Percentiles rank a stretch among this genome's conserved stretches.
Evolutionary conservation across 2,329 filamentous ascomycete genomes (phyloP).

Genomic region (Penicillium sp.): DNA sequence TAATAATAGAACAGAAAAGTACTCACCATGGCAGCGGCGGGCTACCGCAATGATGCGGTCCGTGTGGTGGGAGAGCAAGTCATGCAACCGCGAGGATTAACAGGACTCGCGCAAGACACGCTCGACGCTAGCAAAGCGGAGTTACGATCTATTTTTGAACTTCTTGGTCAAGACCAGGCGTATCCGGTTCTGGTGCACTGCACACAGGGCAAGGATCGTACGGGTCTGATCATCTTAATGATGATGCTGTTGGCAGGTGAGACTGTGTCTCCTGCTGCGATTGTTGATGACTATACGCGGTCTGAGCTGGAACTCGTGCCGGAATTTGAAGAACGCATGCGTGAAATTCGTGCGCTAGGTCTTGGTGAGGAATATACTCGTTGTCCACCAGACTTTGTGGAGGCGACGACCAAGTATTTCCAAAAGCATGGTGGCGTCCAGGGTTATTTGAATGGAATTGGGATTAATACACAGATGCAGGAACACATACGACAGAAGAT

Average conservation of each 20-base stretch:
- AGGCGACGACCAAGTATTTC: constrained; percentile 59
- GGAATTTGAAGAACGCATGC: constrained; percentile 63
- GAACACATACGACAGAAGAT: constrained; percentile 32
- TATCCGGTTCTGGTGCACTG: constrained; percentile 76
- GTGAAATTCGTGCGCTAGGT: constrained; percentile 70
- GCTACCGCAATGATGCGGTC: constrained; percentile 69
- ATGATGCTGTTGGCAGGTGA: constrained; percentile 62
- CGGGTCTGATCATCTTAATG: constrained; percentile 69
- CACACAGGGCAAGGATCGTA: constrained; percentile 86
- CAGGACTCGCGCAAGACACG: constrained; percentile 68
- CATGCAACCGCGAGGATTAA: constrained; percentile 70
- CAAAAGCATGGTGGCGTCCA: constrained; percentile 61
- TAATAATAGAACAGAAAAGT: constrained; percentile 53
- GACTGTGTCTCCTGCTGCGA: constrained; percentile 56
- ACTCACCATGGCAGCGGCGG: constrained; percentile 62
- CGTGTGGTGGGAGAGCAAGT: constrained; percentile 67
- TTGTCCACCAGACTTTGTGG: constrained; percentile 66
- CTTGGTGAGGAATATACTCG: constrained; percentile 71
- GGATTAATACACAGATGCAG: constrained; percentile 53
- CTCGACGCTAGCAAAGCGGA: constrained; percentile 64
- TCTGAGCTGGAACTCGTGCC: constrained; percentile 61
- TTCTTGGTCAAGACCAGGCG: constrained; percentile 55
- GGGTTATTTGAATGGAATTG: constrained; percentile 65
- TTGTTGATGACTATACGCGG: constrained; percentile 70
- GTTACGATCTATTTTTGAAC: constrained; percentile 69